These are phyloP conservation scores for Mycena maculata DNA, from an alignment of 768 basidiomycete genomes.

Conservation along the genomic window DNA sequence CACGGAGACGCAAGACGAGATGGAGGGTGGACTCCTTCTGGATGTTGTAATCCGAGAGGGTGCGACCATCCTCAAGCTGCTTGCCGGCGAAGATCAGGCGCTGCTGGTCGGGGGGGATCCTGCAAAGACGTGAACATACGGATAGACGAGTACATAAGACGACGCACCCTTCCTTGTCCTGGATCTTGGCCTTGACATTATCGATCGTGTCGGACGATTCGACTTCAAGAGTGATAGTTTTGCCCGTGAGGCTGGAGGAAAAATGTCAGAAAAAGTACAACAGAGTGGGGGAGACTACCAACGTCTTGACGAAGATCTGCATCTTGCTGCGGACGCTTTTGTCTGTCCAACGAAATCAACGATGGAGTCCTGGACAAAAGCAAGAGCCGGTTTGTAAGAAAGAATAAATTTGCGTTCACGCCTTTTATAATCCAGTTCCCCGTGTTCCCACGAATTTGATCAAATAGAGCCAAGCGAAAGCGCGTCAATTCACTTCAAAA, in stretches of 20 bases:
- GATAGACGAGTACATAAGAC: conserved; percentile 1
- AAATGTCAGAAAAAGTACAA: conserved; percentile 21
- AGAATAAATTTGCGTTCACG: conserved; percentile 46
- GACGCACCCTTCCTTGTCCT: conserved; percentile 94
- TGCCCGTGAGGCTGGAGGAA: conserved; percentile 88
- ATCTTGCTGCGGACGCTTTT: conserved; percentile 77
- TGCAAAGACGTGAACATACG: conserved; percentile 42
- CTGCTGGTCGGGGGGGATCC: conserved; percentile 94
- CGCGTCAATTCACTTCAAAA: conserved; percentile 15
- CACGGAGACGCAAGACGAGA: conserved; percentile 96
- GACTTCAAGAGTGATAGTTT: conserved; percentile 98
- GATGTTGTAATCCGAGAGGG: conserved; percentile 95
- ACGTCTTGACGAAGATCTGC: conserved; percentile 99
- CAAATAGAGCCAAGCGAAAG: no score
- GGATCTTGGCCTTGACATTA: conserved; percentile 98
- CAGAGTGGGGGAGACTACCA: conserved; percentile 44
- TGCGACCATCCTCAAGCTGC: conserved; percentile 99
- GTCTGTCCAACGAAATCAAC: conserved; percentile 91
- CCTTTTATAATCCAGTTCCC: no score
- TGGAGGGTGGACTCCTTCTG: conserved; percentile 99
- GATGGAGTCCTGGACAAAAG: conserved; percentile 96
- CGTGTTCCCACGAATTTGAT: no score
- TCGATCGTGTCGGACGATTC: conserved; percentile 98
- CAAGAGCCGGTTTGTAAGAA: conserved; percentile 60
- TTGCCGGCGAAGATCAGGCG: conserved; percentile 99